Conservation (phyloP, 257 asterid species). For the Misopates orontium region DNA sequence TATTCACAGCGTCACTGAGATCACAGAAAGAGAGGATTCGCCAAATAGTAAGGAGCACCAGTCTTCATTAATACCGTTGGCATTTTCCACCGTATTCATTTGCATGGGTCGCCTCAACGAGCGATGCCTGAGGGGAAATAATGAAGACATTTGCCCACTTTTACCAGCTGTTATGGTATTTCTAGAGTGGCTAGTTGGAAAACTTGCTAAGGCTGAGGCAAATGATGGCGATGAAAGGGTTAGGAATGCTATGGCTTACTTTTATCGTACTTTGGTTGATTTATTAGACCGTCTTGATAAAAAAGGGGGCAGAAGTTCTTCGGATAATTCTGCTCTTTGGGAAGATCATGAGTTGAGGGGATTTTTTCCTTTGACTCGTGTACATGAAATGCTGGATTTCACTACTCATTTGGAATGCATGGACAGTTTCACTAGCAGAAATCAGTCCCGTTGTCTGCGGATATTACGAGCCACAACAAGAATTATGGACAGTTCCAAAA, state of each 20-base stretch:
- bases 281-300: constrained; percentile 49
- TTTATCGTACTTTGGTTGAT: constrained; percentile 50
- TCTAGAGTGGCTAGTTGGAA: constrained; percentile 71
- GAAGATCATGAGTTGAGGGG: constrained; percentile 92
- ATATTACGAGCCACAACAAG: constrained; percentile 45
- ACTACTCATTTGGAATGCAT: constrained; percentile 39
- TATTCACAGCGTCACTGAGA: constrained; percentile 44
- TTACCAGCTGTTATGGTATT: constrained; percentile 71
- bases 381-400: constrained; percentile 61
- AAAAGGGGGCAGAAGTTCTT: constrained; percentile 23
- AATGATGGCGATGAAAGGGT: constrained; percentile 55
- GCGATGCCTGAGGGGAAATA: constrained; percentile 49
- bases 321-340: constrained; percentile 63
- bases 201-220: constrained; percentile 42
- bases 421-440: constrained; percentile 30
- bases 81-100: constrained; percentile 59
- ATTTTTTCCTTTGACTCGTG: constrained; percentile 51
- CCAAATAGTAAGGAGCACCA: constrained; percentile 34
- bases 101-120: constrained; percentile 68
- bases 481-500: constrained; percentile 33
- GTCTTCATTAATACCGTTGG: constrained; percentile 42
- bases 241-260: constrained; percentile 55
- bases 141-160: constrained; percentile 46
- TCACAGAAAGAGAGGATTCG: constrained; percentile 38
- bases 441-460: constrained; percentile 45